phyloP scores from a whole-genome alignment of 257 asterid genomes.

The Handroanthus guayacan region DNA sequence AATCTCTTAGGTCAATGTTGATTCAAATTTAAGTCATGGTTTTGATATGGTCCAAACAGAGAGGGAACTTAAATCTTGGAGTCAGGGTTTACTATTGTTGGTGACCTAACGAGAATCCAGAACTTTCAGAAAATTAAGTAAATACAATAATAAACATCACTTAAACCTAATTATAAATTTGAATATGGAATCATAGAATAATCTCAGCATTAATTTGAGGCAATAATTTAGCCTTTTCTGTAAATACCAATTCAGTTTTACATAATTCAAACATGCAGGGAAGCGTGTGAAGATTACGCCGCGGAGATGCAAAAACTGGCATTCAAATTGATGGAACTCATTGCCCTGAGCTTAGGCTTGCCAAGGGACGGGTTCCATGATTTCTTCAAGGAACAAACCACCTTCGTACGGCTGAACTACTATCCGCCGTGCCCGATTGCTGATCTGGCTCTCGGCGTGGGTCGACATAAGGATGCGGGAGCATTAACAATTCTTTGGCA shows the following conservation, averaged over 20 bases:
- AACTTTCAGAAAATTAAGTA: no score
- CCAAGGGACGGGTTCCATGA: constrained; percentile 42
- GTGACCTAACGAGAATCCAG: no score
- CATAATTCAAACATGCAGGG: constrained; percentile 36
- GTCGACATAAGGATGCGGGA: constrained; percentile 63
- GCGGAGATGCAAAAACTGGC: constrained; percentile 53
- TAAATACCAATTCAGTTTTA: background rate
- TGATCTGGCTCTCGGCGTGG: constrained; percentile 63
- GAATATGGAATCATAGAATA: no score
- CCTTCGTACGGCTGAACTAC: constrained; percentile 57
- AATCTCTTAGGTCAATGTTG: no score
- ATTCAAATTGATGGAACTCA: constrained; percentile 52
- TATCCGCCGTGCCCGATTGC: constrained; percentile 66
- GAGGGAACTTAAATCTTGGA: no score
- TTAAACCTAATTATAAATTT: no score
- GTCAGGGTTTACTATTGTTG: no score
- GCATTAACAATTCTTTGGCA: constrained; percentile 60
- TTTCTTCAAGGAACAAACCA: constrained; percentile 47
- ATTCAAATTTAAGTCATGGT: no score
- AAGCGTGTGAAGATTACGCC: constrained; percentile 44
- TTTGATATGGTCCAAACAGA: no score
- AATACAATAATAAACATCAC: no score
- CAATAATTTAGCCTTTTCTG: background rate
- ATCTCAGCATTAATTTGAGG: no score
- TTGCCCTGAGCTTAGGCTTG: constrained; percentile 63